Conservation (phyloP, 2,329 filamentous ascomycete species). For the Pyrenophora seminiperda region DNA sequence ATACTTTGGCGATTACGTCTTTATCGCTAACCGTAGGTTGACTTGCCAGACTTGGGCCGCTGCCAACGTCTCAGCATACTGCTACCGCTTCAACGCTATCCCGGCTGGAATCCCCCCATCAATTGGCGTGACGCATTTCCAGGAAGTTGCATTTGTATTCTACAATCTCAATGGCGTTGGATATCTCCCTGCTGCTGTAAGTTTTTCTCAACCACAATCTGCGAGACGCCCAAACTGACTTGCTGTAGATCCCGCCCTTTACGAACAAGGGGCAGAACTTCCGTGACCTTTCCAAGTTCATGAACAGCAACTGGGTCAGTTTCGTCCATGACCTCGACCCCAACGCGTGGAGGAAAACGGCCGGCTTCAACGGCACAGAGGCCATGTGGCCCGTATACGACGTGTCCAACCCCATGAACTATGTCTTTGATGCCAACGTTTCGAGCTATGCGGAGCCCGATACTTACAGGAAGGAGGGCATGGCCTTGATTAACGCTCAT, state of each 20-base stretch:
- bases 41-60: constrained; percentile 59
- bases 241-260: constrained; percentile 32
- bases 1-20: constrained; percentile 58
- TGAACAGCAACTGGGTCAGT: constrained; percentile 53
- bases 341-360: constrained; percentile 29
- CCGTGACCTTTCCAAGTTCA: constrained; percentile 49
- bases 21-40: constrained; percentile 62
- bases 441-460: constrained; percentile 50
- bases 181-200: constrained; percentile 43
- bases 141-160: constrained; percentile 57
- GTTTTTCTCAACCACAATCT: background rate
- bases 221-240: background rate
- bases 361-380: constrained; percentile 26
- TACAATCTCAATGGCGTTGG: constrained; percentile 52
- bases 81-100: constrained; percentile 66
- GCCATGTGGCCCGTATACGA: constrained; percentile 51
- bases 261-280: constrained; percentile 46
- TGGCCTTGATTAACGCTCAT: constrained; percentile 49
- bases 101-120: constrained; percentile 52
- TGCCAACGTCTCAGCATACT: constrained; percentile 59
- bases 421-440: constrained; percentile 56
- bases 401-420: constrained; percentile 44
- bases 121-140: constrained; percentile 60
- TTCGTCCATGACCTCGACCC: constrained; percentile 52
- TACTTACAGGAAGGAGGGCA: constrained; percentile 53